These are phyloP conservation scores for Ochetophila trinervis DNA, from an alignment of 306 rosid genomes.

Conservation along the genomic window DNA sequence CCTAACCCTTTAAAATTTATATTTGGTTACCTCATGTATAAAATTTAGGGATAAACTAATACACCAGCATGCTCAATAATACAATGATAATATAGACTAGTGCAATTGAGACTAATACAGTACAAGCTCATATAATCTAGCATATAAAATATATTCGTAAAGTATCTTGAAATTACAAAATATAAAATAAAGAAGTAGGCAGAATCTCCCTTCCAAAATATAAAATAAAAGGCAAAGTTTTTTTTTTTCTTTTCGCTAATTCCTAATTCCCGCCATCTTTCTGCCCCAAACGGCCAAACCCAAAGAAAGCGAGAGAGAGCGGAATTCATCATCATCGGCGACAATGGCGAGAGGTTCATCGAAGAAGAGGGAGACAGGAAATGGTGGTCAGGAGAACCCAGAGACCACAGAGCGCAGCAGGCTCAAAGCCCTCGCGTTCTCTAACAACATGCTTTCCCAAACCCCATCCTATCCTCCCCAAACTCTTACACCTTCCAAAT, in stretches of 20 bases:
- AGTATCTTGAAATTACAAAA: too few relatives aligned
- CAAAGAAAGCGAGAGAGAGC: background rate
- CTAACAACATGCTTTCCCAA: constrained; percentile 53
- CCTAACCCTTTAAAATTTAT: too few relatives aligned
- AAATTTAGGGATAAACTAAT: too few relatives aligned
- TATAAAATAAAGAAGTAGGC: too few relatives aligned
- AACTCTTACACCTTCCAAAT: constrained; percentile 55
- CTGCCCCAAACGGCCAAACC: background rate
- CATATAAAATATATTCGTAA: too few relatives aligned
- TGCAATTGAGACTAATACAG: too few relatives aligned
- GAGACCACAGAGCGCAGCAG: constrained; percentile 51
- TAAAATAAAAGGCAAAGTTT: background rate
- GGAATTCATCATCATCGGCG: background rate
- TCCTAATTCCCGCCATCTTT: constrained; percentile 2
- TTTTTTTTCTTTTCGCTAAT: background rate
- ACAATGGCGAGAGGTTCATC: constrained; percentile 44
- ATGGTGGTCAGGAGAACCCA: constrained; percentile 26
- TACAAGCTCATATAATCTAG: too few relatives aligned
- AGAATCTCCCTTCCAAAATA: too few relatives aligned
- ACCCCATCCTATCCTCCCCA: constrained; percentile 35
- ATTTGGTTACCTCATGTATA: too few relatives aligned
- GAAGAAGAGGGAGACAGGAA: constrained; percentile 18
- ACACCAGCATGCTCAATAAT: too few relatives aligned
- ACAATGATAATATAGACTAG: too few relatives aligned
- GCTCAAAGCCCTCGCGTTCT: constrained; percentile 68